Conservation (phyloP, 805 yeast species). For the Sungouiella thailandica region DNA sequence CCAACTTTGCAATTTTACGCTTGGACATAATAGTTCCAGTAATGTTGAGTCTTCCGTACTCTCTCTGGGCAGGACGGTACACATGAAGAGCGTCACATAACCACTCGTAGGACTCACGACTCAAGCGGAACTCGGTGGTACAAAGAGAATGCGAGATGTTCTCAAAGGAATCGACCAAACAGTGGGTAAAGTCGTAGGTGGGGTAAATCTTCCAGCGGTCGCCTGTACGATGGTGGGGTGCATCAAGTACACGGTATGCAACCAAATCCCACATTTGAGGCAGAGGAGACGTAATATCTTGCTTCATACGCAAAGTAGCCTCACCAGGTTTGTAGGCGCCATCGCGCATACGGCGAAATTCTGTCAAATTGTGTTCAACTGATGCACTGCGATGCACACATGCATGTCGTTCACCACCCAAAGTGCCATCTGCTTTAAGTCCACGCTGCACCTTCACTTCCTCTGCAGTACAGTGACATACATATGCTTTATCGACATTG, state of each 20-base stretch:
- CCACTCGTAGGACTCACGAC: slow-evolving; percentile 98
- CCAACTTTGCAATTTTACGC: slow-evolving; percentile 92
- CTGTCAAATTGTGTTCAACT: slow-evolving; percentile 67
- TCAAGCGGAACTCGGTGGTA: slow-evolving; percentile 88
- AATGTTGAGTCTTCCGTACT: slow-evolving; percentile 92
- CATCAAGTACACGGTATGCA: slow-evolving; percentile 90
- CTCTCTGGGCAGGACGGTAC: slow-evolving; percentile 98
- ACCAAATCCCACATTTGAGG: slow-evolving; percentile 99
- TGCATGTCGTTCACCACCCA: slow-evolving; percentile 87
- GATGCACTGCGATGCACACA: slow-evolving; percentile 72
- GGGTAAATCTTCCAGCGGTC: slow-evolving; percentile 97
- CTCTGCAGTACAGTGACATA: slow-evolving; percentile 90
- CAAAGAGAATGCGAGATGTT: slow-evolving; percentile 94
- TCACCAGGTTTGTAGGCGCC: slow-evolving; percentile 86
- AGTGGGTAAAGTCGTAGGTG: slow-evolving; percentile 97
- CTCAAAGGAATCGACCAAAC: slow-evolving; percentile 96
- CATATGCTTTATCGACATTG: slow-evolving; percentile 69
- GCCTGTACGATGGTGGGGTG: slow-evolving; percentile 95
- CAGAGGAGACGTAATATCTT: slow-evolving; percentile 80
- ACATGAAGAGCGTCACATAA: slow-evolving; percentile 92
- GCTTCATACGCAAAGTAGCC: slow-evolving; percentile 96
- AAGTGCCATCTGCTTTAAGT: slow-evolving; percentile 82
- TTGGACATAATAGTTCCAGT: slow-evolving; percentile 93
- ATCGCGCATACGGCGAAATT: slow-evolving; percentile 88
- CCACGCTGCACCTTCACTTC: slow-evolving; percentile 91